Evolutionary conservation across 2,329 filamentous ascomycete species (phyloP), one percentile per base, ranked within the genome.

Genomic region (Pyricularia pennisetigena): DNA sequence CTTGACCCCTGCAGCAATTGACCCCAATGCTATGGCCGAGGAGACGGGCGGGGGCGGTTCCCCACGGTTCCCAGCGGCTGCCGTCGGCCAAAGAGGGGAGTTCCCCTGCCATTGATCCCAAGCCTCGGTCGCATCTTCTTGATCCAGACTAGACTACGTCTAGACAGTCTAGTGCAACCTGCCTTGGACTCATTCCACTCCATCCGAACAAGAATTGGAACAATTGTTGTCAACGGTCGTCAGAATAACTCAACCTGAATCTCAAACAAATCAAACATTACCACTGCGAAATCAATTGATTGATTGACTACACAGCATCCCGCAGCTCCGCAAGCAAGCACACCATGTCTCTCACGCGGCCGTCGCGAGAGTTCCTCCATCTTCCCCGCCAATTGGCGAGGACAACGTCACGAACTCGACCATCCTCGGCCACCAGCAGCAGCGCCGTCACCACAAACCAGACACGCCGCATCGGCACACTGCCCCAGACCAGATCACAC

Each of bases 401-500:
- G 62, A 64, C 62, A 16, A 30, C 62, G 30, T 16, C 49, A 29
- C 65, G 65, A 20, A 10, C 49, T 4, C 49, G 65, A 23, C 54
- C 65, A n/a, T 61, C 65, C 2, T 57, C 49, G 28, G 23, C 65
- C 12, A 29, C 41, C 49, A 26, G 24, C 49, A 28, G 8, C 65
- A 30, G 49, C 14, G 24, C 49, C 20, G 2, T 49, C 54, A 57
- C 16, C 20, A 23, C 30, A 59, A 30, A 30, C 32, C 49, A 28
- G 29, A 16, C 68, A 35, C 35, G 32, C 41, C 29, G 23, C 24
- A 41, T 49, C 6, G 26, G 28, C 35, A 23, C 90, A 89, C 23
- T 86, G 91, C 71, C 86, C 88, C 10, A 87, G 92, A 77, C n/a
- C 65, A 92, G 96, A 81, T 67, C 49, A 24, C 24, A 16, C 65